Base-by-base conservation (phyloP, 2,329 filamentous ascomycete genomes). In the Penicillium sp. region DNA sequence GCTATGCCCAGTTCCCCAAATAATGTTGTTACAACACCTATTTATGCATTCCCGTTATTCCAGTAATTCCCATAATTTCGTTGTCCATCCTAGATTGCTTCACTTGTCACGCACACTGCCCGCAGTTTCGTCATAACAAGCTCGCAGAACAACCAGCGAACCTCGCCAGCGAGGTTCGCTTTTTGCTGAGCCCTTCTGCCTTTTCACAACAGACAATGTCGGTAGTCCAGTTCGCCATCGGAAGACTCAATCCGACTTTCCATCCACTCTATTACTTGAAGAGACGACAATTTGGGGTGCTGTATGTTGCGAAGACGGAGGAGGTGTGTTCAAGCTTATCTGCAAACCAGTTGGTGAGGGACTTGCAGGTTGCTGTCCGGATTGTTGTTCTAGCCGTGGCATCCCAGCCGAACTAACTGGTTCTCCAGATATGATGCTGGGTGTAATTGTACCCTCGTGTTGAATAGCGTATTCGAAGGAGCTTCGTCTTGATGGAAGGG, bases 401-500 rank as follows among this genome's bases (percentile, higher is more conserved):
- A 28, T 15, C 26, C 19, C 45, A 15, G 4, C n/a, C 30, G n/a
- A 22, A n/a, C 5, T 22, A 51, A 8, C n/a, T 15, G 28, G 30
- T 17, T 22, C 49, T 22, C 10, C 30, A 51, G 49, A 33, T 33
- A 30, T 9, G 13, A 35, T 15, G 8, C 45, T 35, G 49, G 49
- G 49, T 4, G 30, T 51, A 2, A 35, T 26, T 13, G 49, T 22
- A 5, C 45, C 45, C 7, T 30, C 17, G 17, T n/a, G 26, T 8
- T 30, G 45, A 7, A n/a, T 10, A n/a, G 9, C 28, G 15, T 22
- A 15, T 30, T 49, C 56, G 15, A 26, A 59, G 4, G 64, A 53
- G n/a, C 44, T 49, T 37, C 33, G 13, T 51, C 47, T 57, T 22
- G 64, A 61, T 9, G 65, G 65, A 15, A 63, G 33, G 2, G 65